phyloP scores from a whole-genome alignment of 176 grass and related monocot genomes.

The Musa schizocarpa region DNA sequence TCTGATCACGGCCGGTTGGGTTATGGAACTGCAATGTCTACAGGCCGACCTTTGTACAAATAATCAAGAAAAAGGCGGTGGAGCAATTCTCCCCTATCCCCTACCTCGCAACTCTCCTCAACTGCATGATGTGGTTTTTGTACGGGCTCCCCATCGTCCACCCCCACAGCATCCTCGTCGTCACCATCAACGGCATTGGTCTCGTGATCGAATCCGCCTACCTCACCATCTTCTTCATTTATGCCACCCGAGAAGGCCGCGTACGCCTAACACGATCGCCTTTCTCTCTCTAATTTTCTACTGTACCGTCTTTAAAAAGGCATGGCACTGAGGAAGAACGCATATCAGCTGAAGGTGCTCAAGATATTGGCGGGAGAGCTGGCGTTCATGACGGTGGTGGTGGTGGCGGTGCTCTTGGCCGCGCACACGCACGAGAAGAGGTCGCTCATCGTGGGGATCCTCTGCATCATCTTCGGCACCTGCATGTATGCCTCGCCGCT shows the following conservation, averaged over 20 bases:
- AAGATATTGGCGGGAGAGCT: conserved; percentile 27
- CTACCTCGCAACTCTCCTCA: conserved; percentile 72
- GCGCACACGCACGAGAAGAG: conserved; percentile 38
- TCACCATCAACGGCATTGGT: conserved; percentile 76
- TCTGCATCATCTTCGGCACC: conserved; percentile 53
- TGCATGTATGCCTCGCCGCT: conserved; percentile 49
- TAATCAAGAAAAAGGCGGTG: conserved; percentile 44
- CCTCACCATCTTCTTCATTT: conserved; percentile 59
- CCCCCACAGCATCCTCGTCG: conserved; percentile 64
- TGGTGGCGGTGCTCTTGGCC: conserved; percentile 31
- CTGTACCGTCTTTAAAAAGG: conserved; percentile 34
- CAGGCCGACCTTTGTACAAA: conserved; percentile 54
- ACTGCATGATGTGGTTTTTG: conserved; percentile 70
- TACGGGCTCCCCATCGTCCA: conserved; percentile 73
- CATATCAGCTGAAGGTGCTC: conserved; percentile 15
- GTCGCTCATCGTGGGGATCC: conserved; percentile 48
- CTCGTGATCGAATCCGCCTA: conserved; percentile 47
- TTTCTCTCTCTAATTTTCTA: background rate
- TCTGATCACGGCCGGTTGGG: conserved; percentile 47
- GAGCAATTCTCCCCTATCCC: conserved; percentile 61
- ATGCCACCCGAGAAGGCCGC: conserved; percentile 25
- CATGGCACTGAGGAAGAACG: background rate
- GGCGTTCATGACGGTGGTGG: conserved; percentile 31
- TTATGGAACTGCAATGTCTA: background rate
- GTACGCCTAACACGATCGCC: conserved; percentile 11